A percentile compares a stretch with the other conserved stretches of the same genome.
Conservation (phyloP, 192 early-diverging fungal genomes). For the Podila epigama region DNA sequence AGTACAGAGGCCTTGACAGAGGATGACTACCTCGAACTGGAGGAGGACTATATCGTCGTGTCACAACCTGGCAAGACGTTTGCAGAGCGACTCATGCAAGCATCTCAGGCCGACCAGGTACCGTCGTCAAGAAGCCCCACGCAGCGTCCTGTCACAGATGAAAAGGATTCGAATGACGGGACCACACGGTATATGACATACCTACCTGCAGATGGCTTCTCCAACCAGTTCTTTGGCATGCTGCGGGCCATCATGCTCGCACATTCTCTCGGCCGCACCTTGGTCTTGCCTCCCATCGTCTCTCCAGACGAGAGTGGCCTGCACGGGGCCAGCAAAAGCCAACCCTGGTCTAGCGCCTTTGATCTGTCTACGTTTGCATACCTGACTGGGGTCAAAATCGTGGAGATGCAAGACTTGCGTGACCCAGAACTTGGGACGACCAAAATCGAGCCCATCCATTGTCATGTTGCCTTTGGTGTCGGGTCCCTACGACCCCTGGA, state of each 20-base stretch:
- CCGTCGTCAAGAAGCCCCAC: no score
- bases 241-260: constrained; percentile 35
- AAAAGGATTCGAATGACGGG: neutral
- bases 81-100: neutral
- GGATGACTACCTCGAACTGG: constrained; percentile 27
- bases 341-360: constrained; percentile 37
- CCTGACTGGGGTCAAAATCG: constrained; percentile 26
- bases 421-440: neutral
- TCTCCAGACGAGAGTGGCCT: neutral
- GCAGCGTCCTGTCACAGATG: no score
- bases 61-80: neutral
- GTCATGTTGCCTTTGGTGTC: constrained; percentile 35
- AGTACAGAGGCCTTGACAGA: constrained; percentile 8
- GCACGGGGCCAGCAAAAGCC: constrained; percentile 5
- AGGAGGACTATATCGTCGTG: constrained; percentile 11
- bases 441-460: constrained; percentile 7
- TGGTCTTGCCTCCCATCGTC: constrained; percentile 34
- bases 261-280: constrained; percentile 21
- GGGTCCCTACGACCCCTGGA: constrained; percentile 29
- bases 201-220: constrained; percentile 15
- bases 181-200: constrained; percentile 20
- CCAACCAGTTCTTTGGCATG: constrained; percentile 36
- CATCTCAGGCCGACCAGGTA: neutral
- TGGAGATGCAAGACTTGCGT: constrained; percentile 19
- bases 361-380: constrained; percentile 35